phyloP scores from a whole-genome alignment of 352 stramenopile genomes.

The Phytophthora sp. region DNA sequence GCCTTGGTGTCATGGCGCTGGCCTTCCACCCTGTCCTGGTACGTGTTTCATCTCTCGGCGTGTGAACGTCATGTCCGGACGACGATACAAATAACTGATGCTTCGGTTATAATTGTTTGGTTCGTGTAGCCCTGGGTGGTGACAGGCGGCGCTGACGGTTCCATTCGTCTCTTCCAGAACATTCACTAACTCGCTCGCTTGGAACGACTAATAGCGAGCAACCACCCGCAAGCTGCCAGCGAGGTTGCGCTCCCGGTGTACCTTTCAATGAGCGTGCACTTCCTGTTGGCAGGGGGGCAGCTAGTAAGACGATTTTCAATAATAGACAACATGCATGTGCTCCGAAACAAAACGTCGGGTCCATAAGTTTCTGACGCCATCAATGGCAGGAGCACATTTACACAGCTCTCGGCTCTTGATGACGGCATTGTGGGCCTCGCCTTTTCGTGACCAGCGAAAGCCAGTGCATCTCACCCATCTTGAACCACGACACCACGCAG shows the following conservation, averaged over 20 bases:
- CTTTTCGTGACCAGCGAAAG: constrained; percentile 25
- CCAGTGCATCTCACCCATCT: constrained; percentile 15
- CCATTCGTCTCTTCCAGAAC: constrained; percentile 97
- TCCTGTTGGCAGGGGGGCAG: too few species aligned
- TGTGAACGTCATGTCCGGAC: background rate
- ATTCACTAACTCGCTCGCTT: constrained; percentile 80
- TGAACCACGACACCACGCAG: constrained; percentile 2
- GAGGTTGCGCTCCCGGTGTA: background rate
- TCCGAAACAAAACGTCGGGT: background rate
- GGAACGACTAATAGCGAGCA: constrained; percentile 11
- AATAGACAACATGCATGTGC: constrained; percentile 39
- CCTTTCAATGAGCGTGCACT: background rate
- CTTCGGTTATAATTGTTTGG: too few species aligned
- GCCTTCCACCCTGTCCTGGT: constrained; percentile 98
- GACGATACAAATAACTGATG: too few species aligned
- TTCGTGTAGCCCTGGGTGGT: constrained; percentile 89
- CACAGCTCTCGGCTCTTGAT: constrained; percentile 19
- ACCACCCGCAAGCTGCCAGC: background rate
- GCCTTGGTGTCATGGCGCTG: constrained; percentile 95
- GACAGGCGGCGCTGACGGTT: constrained; percentile 94
- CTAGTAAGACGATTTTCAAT: constrained; percentile 20
- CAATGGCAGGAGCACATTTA: too few species aligned
- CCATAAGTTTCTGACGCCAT: constrained; percentile 14
- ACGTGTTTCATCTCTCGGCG: constrained; percentile 20
- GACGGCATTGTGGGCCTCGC: constrained; percentile 8